A percentile compares a stretch with the other conserved stretches of the same genome.
Conservation (phyloP, 2,329 filamentous ascomycete genomes). For the Venturia pyrina region DNA sequence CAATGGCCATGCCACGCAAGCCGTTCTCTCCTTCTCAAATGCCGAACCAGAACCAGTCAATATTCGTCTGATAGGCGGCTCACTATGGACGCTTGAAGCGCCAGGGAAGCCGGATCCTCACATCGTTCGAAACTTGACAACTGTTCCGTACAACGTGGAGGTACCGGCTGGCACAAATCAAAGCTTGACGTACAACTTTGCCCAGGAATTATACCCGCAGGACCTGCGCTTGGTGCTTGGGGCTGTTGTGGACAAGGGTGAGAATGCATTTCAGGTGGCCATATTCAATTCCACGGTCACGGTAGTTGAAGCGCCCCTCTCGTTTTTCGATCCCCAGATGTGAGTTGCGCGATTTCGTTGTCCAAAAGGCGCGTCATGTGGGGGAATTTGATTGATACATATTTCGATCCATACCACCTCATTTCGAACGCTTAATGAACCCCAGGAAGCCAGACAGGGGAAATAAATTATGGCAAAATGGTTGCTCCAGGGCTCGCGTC, state of each 20-base stretch:
- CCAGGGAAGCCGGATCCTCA: constrained; percentile 31
- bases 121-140: constrained; percentile 65
- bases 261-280: constrained; percentile 62
- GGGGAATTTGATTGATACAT: constrained; percentile 12
- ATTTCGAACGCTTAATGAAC: too few relatives aligned
- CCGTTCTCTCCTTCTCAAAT: constrained; percentile 70
- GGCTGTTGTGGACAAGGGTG: constrained; percentile 60
- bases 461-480: too few relatives aligned
- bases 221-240: constrained; percentile 71
- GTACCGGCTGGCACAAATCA: constrained; percentile 68
- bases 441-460: too few relatives aligned
- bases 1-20: constrained; percentile 79
- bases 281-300: constrained; percentile 75
- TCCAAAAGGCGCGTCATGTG: not conserved
- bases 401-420: too few relatives aligned
- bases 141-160: constrained; percentile 61
- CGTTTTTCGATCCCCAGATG: constrained; percentile 93
- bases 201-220: constrained; percentile 85
- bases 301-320: constrained; percentile 83
- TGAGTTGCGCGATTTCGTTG: constrained; percentile 36
- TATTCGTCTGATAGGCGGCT: constrained; percentile 67
- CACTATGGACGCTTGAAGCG: constrained; percentile 48
- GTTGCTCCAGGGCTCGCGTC: too few relatives aligned
- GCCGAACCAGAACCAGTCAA: constrained; percentile 66
- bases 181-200: constrained; percentile 72